phyloP scores from a whole-genome alignment of 1,284 basidiomycete species.

The Sporisorium iseilematis-ciliati region DNA sequence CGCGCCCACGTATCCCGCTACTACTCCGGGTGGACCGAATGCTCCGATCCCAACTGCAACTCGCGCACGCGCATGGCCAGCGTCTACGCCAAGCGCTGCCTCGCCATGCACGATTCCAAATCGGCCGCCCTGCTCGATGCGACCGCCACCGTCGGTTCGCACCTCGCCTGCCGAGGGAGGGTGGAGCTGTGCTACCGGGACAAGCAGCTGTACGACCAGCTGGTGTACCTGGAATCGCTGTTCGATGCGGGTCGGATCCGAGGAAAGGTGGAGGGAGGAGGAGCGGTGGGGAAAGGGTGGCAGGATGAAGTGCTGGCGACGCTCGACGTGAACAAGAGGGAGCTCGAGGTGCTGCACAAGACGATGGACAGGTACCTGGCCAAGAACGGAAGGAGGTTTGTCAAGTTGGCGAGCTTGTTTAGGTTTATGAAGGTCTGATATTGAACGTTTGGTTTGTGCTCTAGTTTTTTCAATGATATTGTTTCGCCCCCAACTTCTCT shows the following conservation, averaged over 20 bases:
- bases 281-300: constrained; percentile 17
- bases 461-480: neutral
- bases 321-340: constrained; percentile 37
- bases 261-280: constrained; percentile 10
- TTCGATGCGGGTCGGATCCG: constrained; percentile 50
- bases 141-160: constrained; percentile 9
- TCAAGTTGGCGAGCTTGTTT: constrained; percentile 63
- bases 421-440: constrained; percentile 57
- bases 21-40: constrained; percentile 89
- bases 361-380: constrained; percentile 60
- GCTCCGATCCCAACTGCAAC: constrained; percentile 86
- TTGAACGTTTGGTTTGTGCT: neutral
- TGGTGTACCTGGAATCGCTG: constrained; percentile 63
- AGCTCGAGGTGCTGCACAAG: constrained; percentile 34
- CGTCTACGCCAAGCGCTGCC: constrained; percentile 80
- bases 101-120: constrained; percentile 51
- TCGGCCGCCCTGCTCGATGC: constrained; percentile 26
- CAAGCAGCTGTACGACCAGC: constrained; percentile 66
- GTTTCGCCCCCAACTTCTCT: neutral
- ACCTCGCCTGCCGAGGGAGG: constrained; percentile 54
- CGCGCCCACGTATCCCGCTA: constrained; percentile 82
- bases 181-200: constrained; percentile 55
- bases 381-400: constrained; percentile 63
- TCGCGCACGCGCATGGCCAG: constrained; percentile 88
- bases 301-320: constrained; percentile 46